Evolutionary conservation across 2,329 filamentous ascomycete genomes (phyloP), one percentile per base, ranked within the genome.

Genomic region (Cladosporium sp.): DNA sequence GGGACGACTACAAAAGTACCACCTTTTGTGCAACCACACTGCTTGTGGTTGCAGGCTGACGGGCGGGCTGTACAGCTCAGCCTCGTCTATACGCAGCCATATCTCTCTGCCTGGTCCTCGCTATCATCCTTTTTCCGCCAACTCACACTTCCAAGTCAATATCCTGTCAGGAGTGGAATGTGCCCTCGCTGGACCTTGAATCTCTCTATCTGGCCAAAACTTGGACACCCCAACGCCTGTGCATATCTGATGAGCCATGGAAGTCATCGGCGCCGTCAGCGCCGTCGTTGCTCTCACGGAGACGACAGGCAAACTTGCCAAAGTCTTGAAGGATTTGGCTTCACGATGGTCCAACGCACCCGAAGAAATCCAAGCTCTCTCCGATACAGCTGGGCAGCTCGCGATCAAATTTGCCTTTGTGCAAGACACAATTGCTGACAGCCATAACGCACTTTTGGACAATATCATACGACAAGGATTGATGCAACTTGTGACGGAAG

Each of bases 401-500:
- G 43, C 43, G 7, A 32, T 20, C 2, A 32, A 47, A 32, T n/a
- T 47, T 15, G 30, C 36, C 13, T 37, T 32, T 32, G 37, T 38
- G 4, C 15, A 29, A n/a, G 38, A 37, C 11, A 32, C 34, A 5
- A 29, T 32, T 1, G 19, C 30, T 6, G 37, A 4, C 9, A 37
- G 19, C 8, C 30, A 47, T 6, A 32, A 30, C 27, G 32, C 37
- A 7, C n/a, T 47, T 7, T 37, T 34, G 4, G 32, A 47, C 12
- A 32, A 32, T 4, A 38, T 47, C 20, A 47, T 47, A 11, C 43
- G 43, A 1, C 43, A 47, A 38, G 37, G 43, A 3, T 32, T 47
- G 3, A 17, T 19, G 7, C 30, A 47, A 7, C 32, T 47, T 3
- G 30, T 47, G 3, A 27, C 30, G 3, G 43, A 38, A 8, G 43